Conservation (phyloP, 495 filamentous ascomycete species). For the Haplographium delicatum region DNA sequence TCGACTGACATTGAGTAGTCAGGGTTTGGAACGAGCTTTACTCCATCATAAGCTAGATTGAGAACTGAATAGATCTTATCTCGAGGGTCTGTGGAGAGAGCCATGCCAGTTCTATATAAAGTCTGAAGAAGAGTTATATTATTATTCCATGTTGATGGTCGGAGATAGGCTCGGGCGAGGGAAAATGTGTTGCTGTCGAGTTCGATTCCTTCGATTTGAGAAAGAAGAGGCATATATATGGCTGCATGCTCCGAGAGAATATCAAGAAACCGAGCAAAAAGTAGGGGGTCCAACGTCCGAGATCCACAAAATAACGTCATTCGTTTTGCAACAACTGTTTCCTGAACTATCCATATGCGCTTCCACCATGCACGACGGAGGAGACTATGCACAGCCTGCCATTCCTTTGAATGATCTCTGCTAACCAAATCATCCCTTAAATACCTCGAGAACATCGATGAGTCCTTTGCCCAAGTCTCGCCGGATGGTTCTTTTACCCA, state of each 20-base stretch:
- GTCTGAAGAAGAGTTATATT: background rate
- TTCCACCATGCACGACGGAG: background rate
- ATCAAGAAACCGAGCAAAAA: background rate
- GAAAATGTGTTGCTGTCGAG: background rate
- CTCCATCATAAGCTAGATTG: background rate
- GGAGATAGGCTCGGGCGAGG: background rate
- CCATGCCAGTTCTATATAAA: background rate
- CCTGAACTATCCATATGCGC: background rate
- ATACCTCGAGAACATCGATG: background rate
- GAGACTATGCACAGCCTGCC: background rate
- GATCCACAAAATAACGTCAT: background rate
- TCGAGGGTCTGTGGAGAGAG: background rate
- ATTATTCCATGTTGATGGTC: background rate
- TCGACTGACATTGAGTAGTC: background rate
- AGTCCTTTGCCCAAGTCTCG: background rate
- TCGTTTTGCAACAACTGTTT: background rate
- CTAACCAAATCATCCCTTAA: background rate
- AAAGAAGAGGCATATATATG: background rate
- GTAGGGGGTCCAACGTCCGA: background rate
- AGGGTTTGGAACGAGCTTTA: background rate
- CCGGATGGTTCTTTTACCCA: background rate
- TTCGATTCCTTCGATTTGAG: background rate
- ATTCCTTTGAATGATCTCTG: background rate
- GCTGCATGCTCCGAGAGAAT: background rate
- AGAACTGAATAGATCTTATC: slow-evolving; percentile 20